Evolutionary conservation across 2,329 filamentous ascomycete genomes (phyloP).

Genomic region (Neofusicoccum kwambonambiense): DNA sequence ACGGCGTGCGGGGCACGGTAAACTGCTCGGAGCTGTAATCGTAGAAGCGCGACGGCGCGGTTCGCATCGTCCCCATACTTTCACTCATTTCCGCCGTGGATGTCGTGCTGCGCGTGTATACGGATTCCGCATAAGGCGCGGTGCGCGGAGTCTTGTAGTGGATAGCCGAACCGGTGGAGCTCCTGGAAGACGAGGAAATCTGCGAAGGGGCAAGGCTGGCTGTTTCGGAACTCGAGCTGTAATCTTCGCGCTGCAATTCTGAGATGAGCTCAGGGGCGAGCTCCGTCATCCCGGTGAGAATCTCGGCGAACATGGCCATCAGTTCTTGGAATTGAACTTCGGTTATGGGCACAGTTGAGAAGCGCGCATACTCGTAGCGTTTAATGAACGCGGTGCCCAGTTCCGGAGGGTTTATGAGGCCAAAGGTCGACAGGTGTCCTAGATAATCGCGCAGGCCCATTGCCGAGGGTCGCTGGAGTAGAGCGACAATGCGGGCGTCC

Average conservation of each 20-base stretch:
- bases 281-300: constrained; percentile 73
- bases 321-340: constrained; percentile 71
- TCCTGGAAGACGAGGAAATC: constrained; percentile 21
- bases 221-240: constrained; percentile 29
- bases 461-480: constrained; percentile 67
- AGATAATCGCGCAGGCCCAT: constrained; percentile 82
- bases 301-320: constrained; percentile 80
- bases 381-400: constrained; percentile 63
- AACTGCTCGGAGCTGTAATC: background rate
- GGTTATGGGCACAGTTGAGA: constrained; percentile 67
- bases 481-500: constrained; percentile 65
- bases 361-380: constrained; percentile 81
- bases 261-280: constrained; percentile 57
- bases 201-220: constrained; percentile 35
- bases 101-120: constrained; percentile 16
- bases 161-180: constrained; percentile 27
- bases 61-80: constrained; percentile 11
- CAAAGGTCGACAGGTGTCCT: constrained; percentile 64
- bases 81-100: constrained; percentile 11
- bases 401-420: constrained; percentile 57
- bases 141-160: constrained; percentile 31
- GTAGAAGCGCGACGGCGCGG: constrained; percentile 4
- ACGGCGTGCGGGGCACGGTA: background rate
- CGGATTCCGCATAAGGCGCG: constrained; percentile 16
- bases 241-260: constrained; percentile 31